phyloP scores from a whole-genome alignment of 2,329 filamentous ascomycete genomes.

The Alternaria infectoria region DNA sequence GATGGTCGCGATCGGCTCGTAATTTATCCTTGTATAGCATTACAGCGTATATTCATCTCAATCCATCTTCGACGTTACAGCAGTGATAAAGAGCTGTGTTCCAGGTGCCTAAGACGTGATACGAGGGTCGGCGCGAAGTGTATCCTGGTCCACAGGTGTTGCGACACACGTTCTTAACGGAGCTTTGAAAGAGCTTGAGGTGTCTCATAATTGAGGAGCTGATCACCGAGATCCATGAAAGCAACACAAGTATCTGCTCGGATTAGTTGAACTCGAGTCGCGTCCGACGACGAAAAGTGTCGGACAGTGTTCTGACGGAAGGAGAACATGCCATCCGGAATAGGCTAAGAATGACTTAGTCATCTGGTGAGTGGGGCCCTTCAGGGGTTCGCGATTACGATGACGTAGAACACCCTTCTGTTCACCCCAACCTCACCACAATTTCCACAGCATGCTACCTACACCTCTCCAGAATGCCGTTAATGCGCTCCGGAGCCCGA shows the following conservation, averaged over 20 bases:
- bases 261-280: not conserved
- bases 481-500: not conserved
- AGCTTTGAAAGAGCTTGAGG: not conserved
- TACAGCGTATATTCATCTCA: not conserved
- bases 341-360: not conserved
- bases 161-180: not conserved
- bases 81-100: not conserved
- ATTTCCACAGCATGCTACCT: not conserved
- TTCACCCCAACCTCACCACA: not conserved
- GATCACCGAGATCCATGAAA: not conserved
- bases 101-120: not conserved
- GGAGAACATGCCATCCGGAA: not conserved
- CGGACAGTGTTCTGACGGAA: not conserved
- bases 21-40: not conserved
- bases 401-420: not conserved
- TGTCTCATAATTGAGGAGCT: not conserved
- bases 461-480: not conserved
- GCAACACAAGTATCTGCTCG: not conserved
- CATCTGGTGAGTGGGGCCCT: not conserved
- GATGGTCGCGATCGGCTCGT: not conserved
- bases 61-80: not conserved
- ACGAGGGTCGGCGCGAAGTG: not conserved
- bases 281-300: not conserved
- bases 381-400: not conserved
- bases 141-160: not conserved